phyloP scores from a whole-genome alignment of 768 basidiomycete species.

The Pleurotus salmoneostramineus region DNA sequence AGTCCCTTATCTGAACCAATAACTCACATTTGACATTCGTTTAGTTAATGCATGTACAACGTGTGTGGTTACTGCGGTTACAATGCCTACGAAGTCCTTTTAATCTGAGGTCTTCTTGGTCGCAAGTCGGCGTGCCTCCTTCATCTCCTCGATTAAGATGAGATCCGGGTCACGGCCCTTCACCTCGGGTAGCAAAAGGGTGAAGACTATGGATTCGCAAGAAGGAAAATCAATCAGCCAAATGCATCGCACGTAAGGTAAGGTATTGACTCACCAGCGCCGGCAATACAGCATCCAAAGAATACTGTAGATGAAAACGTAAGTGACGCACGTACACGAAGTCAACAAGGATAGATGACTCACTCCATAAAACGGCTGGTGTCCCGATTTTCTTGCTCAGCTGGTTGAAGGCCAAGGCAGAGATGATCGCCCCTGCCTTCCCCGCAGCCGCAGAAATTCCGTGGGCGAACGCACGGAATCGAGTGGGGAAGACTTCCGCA shows the following conservation, averaged over 20 bases:
- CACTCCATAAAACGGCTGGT: slow-evolving; percentile 53
- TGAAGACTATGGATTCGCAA: slow-evolving; percentile 12
- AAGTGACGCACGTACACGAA: neutral
- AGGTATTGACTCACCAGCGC: slow-evolving; percentile 24
- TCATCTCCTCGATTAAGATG: slow-evolving; percentile 24
- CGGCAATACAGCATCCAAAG: slow-evolving; percentile 44
- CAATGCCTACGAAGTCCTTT: neutral
- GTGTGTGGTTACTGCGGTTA: neutral
- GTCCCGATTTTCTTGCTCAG: slow-evolving; percentile 48
- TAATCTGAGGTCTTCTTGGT: neutral
- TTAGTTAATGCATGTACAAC: no score
- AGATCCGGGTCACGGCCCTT: slow-evolving; percentile 47
- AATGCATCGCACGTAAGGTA: neutral
- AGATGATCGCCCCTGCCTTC: slow-evolving; percentile 44
- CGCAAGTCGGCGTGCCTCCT: neutral
- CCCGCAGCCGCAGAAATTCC: slow-evolving; percentile 1
- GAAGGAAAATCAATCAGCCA: neutral
- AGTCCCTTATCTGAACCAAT: no score
- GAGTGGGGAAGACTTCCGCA: neutral
- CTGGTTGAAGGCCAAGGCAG: slow-evolving; percentile 54
- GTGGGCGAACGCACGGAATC: slow-evolving; percentile 4
- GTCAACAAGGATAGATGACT: slow-evolving; percentile 18
- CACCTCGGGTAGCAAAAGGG: slow-evolving; percentile 49
- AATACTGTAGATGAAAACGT: slow-evolving; percentile 33
- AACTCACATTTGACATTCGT: no score